Evolutionary conservation across 345 rosid genomes (phyloP).

Genomic region (Hypericum androsaemum): DNA sequence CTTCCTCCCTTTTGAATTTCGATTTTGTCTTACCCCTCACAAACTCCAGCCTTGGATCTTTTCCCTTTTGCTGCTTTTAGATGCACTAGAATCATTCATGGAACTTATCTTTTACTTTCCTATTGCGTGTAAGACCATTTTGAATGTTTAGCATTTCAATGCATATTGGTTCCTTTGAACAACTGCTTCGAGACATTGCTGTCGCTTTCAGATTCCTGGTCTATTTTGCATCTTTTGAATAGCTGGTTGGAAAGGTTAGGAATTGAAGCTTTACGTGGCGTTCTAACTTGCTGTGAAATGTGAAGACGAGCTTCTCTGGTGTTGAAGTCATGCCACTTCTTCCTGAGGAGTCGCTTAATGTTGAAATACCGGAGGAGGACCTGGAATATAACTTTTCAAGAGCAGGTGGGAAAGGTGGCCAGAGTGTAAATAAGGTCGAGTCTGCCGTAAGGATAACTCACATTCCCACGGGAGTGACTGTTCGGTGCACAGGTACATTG

Average conservation of each 20-base stretch:
- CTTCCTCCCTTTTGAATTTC: too few species aligned
- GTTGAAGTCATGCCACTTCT: constrained; percentile 93
- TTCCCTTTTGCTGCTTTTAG: too few species aligned
- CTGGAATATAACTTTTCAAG: constrained; percentile 75
- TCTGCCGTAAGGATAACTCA: constrained; percentile 87
- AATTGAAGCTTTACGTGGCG: background rate
- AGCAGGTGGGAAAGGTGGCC: constrained; percentile 98
- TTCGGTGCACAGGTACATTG: constrained; percentile 73
- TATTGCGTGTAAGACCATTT: too few species aligned
- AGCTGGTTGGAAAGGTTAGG: background rate
- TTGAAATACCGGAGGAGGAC: constrained; percentile 85
- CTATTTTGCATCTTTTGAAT: too few species aligned
- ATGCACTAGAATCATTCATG: too few species aligned
- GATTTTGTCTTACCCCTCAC: too few species aligned
- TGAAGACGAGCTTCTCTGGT: constrained; percentile 85
- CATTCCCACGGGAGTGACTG: constrained; percentile 75
- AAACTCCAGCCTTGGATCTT: too few species aligned
- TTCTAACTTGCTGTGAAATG: constrained; percentile 15
- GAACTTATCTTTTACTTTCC: too few species aligned
- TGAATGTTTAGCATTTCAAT: too few species aligned
- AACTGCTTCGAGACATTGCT: too few species aligned
- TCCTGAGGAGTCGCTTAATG: constrained; percentile 60
- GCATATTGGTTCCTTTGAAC: too few species aligned
- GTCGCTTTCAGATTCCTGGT: too few species aligned
- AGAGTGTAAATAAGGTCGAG: constrained; percentile 94